A percentile compares a stretch with the other conserved stretches of the same genome.
phyloP scores from a whole-genome alignment of 805 yeast species.

The Kodamaea kaohsiungensis region DNA sequence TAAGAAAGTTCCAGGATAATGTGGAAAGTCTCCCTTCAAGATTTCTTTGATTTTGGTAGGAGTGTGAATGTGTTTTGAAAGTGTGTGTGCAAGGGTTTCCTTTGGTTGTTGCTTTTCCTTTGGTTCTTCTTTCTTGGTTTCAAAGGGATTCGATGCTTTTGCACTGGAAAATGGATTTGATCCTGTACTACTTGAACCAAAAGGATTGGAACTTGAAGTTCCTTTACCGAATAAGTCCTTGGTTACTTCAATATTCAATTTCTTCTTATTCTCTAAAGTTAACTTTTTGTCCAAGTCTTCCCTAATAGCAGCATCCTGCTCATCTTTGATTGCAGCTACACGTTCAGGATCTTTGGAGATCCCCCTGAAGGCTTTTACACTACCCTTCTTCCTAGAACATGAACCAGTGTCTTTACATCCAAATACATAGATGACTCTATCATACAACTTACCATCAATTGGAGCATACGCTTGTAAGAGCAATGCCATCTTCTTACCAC shows the following conservation, averaged over 20 bases:
- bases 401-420: conserved; percentile 56
- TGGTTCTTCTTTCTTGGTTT: conserved; percentile 4
- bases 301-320: conserved; percentile 27
- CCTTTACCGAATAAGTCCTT: conserved; percentile 25
- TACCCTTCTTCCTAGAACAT: conserved; percentile 72
- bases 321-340: conserved; percentile 41
- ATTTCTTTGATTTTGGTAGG: conserved; percentile 8
- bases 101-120: conserved; percentile 13
- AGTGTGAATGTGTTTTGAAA: conserved; percentile 14
- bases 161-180: conserved; percentile 29
- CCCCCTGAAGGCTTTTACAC: conserved; percentile 77
- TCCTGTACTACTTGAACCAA: conserved; percentile 8
- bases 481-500: conserved; percentile 62
- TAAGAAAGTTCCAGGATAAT: conserved; percentile 65
- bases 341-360: conserved; percentile 58
- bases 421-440: conserved; percentile 79
- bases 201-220: conserved; percentile 15
- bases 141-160: conserved; percentile 7
- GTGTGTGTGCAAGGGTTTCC: conserved; percentile 4
- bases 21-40: conserved; percentile 36
- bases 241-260: conserved; percentile 38
- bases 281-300: conserved; percentile 42
- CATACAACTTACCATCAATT: conserved; percentile 68
- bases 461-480: conserved; percentile 83
- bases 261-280: conserved; percentile 44